Conservation (phyloP, 2,329 filamentous ascomycete species). For the Trichophyton verrucosum region DNA sequence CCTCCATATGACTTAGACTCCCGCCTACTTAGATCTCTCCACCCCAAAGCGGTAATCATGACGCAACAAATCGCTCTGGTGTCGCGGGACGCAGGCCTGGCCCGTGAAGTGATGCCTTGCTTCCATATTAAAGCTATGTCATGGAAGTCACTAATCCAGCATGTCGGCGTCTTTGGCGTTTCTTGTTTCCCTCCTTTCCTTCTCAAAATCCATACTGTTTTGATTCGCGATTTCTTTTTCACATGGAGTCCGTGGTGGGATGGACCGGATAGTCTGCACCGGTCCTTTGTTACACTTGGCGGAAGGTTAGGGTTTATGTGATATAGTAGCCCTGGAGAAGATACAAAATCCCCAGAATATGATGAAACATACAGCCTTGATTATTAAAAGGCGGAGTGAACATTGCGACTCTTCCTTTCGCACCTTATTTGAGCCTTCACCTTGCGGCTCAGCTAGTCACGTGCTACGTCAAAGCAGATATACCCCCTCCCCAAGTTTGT, state of each 20-base stretch:
- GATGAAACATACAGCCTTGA: not conserved
- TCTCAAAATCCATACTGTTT: not conserved
- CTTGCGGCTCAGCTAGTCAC: not conserved
- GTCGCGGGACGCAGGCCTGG: not conserved
- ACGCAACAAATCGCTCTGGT: not conserved
- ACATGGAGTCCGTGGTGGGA: slow-evolving; percentile 1
- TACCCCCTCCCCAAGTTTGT: too few species aligned
- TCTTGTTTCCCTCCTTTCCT: not conserved
- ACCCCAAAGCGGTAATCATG: not conserved
- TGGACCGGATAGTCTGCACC: not conserved
- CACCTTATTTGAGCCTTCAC: not conserved
- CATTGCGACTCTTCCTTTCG: too few species aligned
- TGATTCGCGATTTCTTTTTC: not conserved
- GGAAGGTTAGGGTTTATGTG: not conserved
- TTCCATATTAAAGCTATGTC: not conserved
- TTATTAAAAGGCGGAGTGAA: not conserved
- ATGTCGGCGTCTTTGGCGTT: slow-evolving; percentile 3
- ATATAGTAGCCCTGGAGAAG: not conserved
- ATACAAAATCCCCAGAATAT: not conserved
- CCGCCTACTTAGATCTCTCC: not conserved
- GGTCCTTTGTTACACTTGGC: not conserved
- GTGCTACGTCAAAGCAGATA: not conserved
- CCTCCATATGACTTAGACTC: not conserved
- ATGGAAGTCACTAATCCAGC: not conserved
- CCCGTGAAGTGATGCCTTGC: not conserved